Conservation (phyloP, 495 filamentous ascomycete genomes). For the Penicillium macrosclerotiorum region DNA sequence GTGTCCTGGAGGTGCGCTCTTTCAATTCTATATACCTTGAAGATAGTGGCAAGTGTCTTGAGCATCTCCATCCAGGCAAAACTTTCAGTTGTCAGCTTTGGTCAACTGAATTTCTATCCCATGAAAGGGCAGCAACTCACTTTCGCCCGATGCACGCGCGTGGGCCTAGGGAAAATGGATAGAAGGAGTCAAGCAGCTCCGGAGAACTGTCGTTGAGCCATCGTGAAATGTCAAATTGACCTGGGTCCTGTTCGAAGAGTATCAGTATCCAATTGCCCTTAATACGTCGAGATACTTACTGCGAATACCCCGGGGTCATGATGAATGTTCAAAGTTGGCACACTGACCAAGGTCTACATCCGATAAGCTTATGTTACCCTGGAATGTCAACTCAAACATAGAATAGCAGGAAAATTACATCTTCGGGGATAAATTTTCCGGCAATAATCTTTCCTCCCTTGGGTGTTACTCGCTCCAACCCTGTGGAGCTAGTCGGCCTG, state of each 20-base stretch:
- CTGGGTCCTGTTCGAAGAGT: neutral
- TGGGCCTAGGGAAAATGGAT: slow-evolving; percentile 3
- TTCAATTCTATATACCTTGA: slow-evolving; percentile 1
- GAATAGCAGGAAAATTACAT: neutral
- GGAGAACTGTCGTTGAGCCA: neutral
- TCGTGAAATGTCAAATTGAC: neutral
- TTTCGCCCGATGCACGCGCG: slow-evolving; percentile 6
- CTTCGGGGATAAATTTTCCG: slow-evolving; percentile 1
- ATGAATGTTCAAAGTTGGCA: slow-evolving; percentile 5
- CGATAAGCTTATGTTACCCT: too few relatives aligned
- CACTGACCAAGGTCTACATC: slow-evolving; percentile 7
- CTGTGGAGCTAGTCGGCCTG: slow-evolving; percentile 3
- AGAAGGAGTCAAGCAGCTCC: neutral
- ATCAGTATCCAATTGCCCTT: neutral
- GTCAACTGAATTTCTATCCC: too few relatives aligned
- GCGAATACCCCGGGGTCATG: neutral
- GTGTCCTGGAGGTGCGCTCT: neutral
- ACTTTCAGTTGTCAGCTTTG: too few relatives aligned
- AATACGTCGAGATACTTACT: neutral
- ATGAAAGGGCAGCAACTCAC: too few relatives aligned
- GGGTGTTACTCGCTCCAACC: slow-evolving; percentile 4
- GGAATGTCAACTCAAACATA: too few relatives aligned
- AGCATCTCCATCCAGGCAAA: slow-evolving; percentile 9
- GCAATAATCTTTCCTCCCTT: neutral
- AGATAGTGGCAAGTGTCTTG: slow-evolving; percentile 1